Evolutionary conservation across 1,284 basidiomycete species (phyloP).

Genomic region (Phellopilus nigrolimitatus): DNA sequence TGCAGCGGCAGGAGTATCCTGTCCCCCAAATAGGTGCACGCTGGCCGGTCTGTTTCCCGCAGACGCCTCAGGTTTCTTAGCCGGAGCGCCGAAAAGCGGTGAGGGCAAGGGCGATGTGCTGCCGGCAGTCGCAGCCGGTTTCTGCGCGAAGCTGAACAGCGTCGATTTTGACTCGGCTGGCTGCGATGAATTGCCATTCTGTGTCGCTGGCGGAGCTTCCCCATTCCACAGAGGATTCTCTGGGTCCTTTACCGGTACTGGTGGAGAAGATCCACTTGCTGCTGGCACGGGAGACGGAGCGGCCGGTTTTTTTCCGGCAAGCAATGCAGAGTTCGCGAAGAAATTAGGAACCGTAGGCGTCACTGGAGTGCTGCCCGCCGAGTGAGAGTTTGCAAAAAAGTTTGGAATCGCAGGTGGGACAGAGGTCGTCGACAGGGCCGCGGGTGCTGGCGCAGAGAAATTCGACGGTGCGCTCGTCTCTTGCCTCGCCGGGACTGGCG

Average conservation of each 20-base stretch:
- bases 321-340: constrained; percentile 15
- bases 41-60: background rate
- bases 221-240: constrained; percentile 17
- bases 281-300: background rate
- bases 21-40: background rate
- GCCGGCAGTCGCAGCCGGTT: background rate
- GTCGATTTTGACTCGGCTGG: background rate
- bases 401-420: too few species aligned
- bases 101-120: background rate
- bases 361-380: background rate
- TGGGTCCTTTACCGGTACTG: constrained; percentile 13
- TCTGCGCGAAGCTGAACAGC: constrained; percentile 5
- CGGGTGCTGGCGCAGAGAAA: too few species aligned
- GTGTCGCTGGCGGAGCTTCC: background rate
- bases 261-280: background rate
- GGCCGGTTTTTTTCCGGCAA: constrained; percentile 6
- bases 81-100: constrained; percentile 4
- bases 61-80: background rate
- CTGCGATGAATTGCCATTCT: background rate
- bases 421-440: too few species aligned
- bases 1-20: background rate
- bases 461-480: background rate
- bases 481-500: background rate
- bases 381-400: constrained; percentile 11
- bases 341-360: constrained; percentile 15